Evolutionary conservation across 2,329 filamentous ascomycete genomes (phyloP).

Genomic region (Paramyrothecium roridum): DNA sequence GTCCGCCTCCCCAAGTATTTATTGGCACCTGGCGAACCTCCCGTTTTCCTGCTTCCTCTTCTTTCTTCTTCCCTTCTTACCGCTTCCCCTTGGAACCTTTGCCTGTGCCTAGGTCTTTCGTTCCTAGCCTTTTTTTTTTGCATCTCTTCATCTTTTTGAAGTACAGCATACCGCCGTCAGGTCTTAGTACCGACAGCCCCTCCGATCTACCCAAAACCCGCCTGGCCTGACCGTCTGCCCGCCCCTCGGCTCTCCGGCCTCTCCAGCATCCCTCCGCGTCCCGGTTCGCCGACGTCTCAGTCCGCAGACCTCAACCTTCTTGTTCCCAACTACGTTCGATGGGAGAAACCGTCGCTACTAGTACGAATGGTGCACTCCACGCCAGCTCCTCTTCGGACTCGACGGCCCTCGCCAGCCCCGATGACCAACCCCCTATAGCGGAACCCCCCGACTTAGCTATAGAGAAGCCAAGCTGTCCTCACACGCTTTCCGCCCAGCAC

Average conservation of each 20-base stretch:
- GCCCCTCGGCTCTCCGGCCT: not conserved
- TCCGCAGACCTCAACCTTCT: too few species aligned
- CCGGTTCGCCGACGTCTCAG: too few species aligned
- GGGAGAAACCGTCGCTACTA: conserved; percentile 33
- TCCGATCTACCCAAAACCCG: not conserved
- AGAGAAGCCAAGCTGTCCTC: conserved; percentile 31
- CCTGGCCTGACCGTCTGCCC: not conserved
- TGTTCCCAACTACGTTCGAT: conserved; percentile 26
- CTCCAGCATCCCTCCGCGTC: not conserved
- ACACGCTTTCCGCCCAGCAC: conserved; percentile 30
- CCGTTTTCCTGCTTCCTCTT: not conserved
- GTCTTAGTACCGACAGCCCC: not conserved
- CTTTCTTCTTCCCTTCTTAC: not conserved
- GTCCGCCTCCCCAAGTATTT: not conserved
- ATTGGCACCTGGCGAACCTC: not conserved
- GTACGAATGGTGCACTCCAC: conserved; percentile 39
- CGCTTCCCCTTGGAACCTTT: not conserved
- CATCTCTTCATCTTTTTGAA: not conserved
- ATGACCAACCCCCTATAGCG: conserved; percentile 38
- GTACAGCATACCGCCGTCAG: not conserved
- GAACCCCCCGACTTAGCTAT: conserved; percentile 30
- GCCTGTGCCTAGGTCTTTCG: not conserved
- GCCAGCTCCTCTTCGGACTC: conserved; percentile 34
- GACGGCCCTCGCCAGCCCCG: conserved; percentile 28
- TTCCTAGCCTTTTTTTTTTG: not conserved